Evolutionary conservation across 345 rosid species (phyloP).

Genomic region (Raphanus raphanistrum): DNA sequence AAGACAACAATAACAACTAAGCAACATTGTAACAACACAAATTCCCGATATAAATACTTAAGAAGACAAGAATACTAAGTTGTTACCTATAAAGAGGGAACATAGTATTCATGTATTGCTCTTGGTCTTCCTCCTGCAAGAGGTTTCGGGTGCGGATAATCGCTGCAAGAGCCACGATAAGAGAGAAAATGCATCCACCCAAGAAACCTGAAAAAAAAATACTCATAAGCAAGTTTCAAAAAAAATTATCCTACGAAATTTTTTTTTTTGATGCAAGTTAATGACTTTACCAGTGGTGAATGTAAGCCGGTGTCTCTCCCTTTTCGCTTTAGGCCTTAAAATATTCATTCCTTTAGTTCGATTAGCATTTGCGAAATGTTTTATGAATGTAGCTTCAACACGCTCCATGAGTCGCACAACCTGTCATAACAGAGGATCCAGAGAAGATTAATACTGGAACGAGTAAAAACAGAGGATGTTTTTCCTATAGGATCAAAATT

Average conservation of each 20-base stretch:
- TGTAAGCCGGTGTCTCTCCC: constrained; percentile 59
- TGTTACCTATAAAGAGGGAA: constrained; percentile 65
- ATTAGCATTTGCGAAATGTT: constrained; percentile 66
- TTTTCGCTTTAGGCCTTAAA: constrained; percentile 54
- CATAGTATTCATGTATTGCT: constrained; percentile 52
- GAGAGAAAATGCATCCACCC: constrained; percentile 56
- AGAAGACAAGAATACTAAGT: constrained; percentile 18
- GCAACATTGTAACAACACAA: neutral
- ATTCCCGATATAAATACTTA: neutral
- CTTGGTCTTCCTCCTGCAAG: constrained; percentile 22
- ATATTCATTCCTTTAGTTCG: constrained; percentile 55
- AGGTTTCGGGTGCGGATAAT: constrained; percentile 32
- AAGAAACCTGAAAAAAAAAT: constrained; percentile 47
- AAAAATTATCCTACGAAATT: no score
- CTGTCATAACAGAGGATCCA: constrained; percentile 35
- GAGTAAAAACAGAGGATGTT: neutral
- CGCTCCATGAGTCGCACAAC: constrained; percentile 59
- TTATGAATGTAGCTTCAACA: constrained; percentile 63
- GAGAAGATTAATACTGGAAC: neutral
- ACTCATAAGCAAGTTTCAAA: neutral
- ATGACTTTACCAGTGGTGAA: constrained; percentile 37
- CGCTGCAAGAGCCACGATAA: constrained; percentile 44
- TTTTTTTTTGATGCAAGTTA: neutral
- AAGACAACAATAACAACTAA: constrained; percentile 7
- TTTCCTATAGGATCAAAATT: neutral